Evolutionary conservation across 768 basidiomycete genomes (phyloP), one percentile per base, ranked within the genome.

Genomic region (Hericium alpestre): DNA sequence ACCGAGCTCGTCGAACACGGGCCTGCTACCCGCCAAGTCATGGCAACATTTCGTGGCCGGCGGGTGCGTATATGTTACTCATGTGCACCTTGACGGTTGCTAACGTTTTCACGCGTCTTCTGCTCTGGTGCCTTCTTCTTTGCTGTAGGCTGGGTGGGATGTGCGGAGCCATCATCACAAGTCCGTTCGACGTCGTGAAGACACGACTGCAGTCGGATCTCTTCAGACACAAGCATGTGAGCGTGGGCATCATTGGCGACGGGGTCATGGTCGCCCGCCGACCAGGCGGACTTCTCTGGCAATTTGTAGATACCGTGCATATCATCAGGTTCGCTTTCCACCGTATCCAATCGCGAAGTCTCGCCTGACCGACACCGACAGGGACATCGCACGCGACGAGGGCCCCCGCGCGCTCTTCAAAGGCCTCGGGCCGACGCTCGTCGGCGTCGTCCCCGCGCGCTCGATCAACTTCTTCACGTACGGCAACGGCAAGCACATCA

Each of bases 391-490:
- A 66, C 80, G 80, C 13, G 78, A 89, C 61, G 96, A 99, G 71
- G 92, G 93, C 0, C 81, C 88, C 0, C 79, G 83, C 13, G 94
- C 95, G 0, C 75, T 98, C 0, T 97, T 97, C 78, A 93, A 87
- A 67, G 96, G 96, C 50, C 81, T 99, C 13, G 93, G 91, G 0
- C 92, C 96, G 1, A 95, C 92, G 0, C 78, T 99, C 0, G 91
- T 97, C 32, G 96, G 96, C 54, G 94, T 90, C 56, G 79, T 99
- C 40, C 96, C 96, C 0, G 95, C 95, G 0, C 84, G 94, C 55
- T 93, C 94, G 3, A 97, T 98, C 74, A 91, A 95, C 71, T 99
- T 99, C 72, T 98, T 90, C 77, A 87, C 90, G 18, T 99, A 99
- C 63, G 96, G 95, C 32, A 97, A 96, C 66, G 93, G 93, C 51